phyloP scores from a whole-genome alignment of 306 rosid species.

The Prunus persica region DNA sequence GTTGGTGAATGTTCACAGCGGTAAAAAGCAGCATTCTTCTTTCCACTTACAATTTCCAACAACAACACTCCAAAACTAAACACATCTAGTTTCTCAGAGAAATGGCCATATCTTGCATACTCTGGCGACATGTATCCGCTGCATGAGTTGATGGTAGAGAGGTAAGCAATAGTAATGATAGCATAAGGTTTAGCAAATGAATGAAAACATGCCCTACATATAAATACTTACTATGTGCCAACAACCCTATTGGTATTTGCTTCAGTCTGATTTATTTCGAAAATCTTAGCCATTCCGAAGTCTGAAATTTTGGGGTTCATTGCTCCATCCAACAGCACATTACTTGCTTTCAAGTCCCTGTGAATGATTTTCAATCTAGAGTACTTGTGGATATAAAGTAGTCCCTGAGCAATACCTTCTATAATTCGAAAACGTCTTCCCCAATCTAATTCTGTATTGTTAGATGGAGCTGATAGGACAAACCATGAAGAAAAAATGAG shows the following conservation, averaged over 20 bases:
- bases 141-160: not conserved
- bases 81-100: conserved; percentile 9
- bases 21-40: conserved; percentile 7
- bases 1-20: conserved; percentile 6
- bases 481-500: not conserved
- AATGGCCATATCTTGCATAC: conserved; percentile 16
- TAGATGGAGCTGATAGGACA: not conserved
- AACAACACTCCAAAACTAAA: conserved; percentile 10
- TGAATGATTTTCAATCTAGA: conserved; percentile 19
- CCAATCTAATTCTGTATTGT: conserved; percentile 24
- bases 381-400: too few relatives aligned
- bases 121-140: conserved; percentile 23
- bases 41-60: conserved; percentile 21
- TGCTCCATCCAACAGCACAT: conserved; percentile 10
- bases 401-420: not conserved
- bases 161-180: too few relatives aligned
- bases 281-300: conserved; percentile 28
- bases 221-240: conserved; percentile 29
- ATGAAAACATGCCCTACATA: not conserved
- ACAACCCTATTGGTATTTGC: conserved; percentile 14
- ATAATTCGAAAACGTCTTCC: conserved; percentile 31
- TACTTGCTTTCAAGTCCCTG: conserved; percentile 27
- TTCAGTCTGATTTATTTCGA: conserved; percentile 13
- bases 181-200: not conserved
- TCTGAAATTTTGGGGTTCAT: conserved; percentile 26